Conservation (phyloP, 179 eudicot genomes). For the Nepenthes alata region DNA sequence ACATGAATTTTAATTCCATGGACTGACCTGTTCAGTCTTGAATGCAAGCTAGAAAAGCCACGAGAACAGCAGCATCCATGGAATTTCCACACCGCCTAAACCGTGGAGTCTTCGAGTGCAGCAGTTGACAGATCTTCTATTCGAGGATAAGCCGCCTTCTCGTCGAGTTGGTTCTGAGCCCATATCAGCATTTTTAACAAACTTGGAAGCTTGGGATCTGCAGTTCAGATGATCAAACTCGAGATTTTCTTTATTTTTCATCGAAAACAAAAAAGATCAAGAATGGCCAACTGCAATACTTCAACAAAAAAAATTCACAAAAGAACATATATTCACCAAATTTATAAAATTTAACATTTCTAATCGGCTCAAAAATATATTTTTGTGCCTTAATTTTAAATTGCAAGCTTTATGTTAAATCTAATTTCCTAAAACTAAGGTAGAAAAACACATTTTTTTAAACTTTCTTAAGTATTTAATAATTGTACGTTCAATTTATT, state of each 20-base stretch:
- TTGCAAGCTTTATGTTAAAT: too few species aligned
- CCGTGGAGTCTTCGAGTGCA: constrained; percentile 63
- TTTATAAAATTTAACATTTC: not conserved
- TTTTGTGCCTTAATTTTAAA: too few species aligned
- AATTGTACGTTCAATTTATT: too few species aligned
- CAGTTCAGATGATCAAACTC: not conserved
- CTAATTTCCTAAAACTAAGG: too few species aligned
- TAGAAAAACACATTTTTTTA: too few species aligned
- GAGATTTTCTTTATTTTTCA: too few species aligned
- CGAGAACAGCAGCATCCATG: too few species aligned
- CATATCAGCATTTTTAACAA: constrained; percentile 78
- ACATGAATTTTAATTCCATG: too few species aligned
- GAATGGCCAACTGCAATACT: not conserved
- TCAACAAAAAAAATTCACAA: too few species aligned
- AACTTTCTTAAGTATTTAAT: too few species aligned
- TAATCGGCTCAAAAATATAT: not conserved
- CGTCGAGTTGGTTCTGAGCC: constrained; percentile 82
- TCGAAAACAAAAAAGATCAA: too few species aligned
- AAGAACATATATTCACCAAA: too few species aligned
- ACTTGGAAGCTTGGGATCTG: constrained; percentile 86
- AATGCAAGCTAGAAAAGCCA: constrained; percentile 8
- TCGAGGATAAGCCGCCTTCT: constrained; percentile 72
- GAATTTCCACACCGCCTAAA: constrained; percentile 18
- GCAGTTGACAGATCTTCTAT: constrained; percentile 62
- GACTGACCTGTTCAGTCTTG: not conserved